phyloP scores from a whole-genome alignment of 2,329 filamentous ascomycete species.

The Neofusicoccum umdonicola region DNA sequence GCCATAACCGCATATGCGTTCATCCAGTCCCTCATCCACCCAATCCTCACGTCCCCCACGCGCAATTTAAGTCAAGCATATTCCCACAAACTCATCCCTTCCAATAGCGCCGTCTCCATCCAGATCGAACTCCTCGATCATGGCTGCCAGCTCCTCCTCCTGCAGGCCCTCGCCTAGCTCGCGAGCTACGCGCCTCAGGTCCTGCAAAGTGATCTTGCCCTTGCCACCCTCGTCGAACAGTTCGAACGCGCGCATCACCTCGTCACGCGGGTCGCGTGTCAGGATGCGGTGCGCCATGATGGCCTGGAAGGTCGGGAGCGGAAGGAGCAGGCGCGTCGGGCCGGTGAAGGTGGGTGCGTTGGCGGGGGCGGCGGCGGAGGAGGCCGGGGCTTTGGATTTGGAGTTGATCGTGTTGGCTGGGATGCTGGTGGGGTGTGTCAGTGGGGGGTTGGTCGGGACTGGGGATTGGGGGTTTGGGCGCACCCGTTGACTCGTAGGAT shows the following conservation, averaged over 20 bases:
- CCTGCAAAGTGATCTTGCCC: conserved; percentile 84
- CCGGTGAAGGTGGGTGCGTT: conserved; percentile 34
- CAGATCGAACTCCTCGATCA: conserved; percentile 98
- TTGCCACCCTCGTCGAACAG: conserved; percentile 93
- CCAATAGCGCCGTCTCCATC: conserved; percentile 80
- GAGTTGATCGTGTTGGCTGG: conserved; percentile 29
- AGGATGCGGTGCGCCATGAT: conserved; percentile 77
- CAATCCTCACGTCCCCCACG: background rate
- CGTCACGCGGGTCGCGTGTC: conserved; percentile 81
- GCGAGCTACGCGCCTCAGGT: conserved; percentile 80
- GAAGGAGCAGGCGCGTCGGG: conserved; percentile 66
- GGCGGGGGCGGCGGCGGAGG: background rate
- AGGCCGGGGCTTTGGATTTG: conserved; percentile 35
- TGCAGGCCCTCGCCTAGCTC: conserved; percentile 91
- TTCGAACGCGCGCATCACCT: conserved; percentile 86
- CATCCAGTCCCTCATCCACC: background rate
- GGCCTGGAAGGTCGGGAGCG: conserved; percentile 68
- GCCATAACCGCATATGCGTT: background rate
- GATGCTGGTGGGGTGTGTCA: conserved; percentile 30
- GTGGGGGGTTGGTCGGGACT: conserved; percentile 27
- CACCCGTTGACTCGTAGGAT: conserved; percentile 76
- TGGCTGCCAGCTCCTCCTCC: conserved; percentile 87
- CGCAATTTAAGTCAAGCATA: conserved; percentile 51
- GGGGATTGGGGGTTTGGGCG: conserved; percentile 37
- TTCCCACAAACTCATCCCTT: conserved; percentile 64